Percentiles rank a stretch among this genome's conserved stretches.
Evolutionary conservation across 257 asterid genomes (phyloP).

Genomic region (Nemophila menziesii): DNA sequence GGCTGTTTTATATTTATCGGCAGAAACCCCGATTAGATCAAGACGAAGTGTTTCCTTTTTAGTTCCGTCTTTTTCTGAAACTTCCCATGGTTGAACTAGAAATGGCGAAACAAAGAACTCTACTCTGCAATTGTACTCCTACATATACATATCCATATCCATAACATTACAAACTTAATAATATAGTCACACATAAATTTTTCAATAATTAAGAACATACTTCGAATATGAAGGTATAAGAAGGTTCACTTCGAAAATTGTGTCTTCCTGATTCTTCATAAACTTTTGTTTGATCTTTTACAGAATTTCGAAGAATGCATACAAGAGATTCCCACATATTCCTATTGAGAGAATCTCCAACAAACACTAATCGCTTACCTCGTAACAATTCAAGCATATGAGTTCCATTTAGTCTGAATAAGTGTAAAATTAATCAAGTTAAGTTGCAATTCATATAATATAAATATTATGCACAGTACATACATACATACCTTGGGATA

Average conservation of each 20-base stretch:
- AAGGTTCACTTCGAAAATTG: slow-evolving; percentile 45
- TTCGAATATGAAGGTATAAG: slow-evolving; percentile 48
- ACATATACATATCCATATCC: neutral
- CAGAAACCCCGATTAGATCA: slow-evolving; percentile 37
- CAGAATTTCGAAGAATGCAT: slow-evolving; percentile 53
- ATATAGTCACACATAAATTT: too few species aligned
- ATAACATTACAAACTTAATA: neutral
- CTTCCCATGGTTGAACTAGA: slow-evolving; percentile 68
- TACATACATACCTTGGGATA: slow-evolving; percentile 33
- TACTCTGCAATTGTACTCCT: slow-evolving; percentile 61
- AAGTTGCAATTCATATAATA: neutral
- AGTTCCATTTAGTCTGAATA: slow-evolving; percentile 41
- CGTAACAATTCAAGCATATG: slow-evolving; percentile 56
- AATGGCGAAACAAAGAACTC: slow-evolving; percentile 64
- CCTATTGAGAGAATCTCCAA: slow-evolving; percentile 68
- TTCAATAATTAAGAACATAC: slow-evolving; percentile 20
- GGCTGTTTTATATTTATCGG: slow-evolving; percentile 42
- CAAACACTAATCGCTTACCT: slow-evolving; percentile 54
- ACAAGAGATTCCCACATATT: slow-evolving; percentile 86
- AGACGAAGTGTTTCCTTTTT: slow-evolving; percentile 70
- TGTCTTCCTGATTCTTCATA: slow-evolving; percentile 50
- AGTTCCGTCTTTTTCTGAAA: slow-evolving; percentile 24
- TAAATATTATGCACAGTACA: too few species aligned
- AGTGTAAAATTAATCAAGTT: neutral
- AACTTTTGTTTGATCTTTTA: slow-evolving; percentile 41